A percentile compares a stretch with the other conserved stretches of the same genome.
Evolutionary conservation across 805 yeast genomes (phyloP).

Genomic region (Lachancea fermentati): DNA sequence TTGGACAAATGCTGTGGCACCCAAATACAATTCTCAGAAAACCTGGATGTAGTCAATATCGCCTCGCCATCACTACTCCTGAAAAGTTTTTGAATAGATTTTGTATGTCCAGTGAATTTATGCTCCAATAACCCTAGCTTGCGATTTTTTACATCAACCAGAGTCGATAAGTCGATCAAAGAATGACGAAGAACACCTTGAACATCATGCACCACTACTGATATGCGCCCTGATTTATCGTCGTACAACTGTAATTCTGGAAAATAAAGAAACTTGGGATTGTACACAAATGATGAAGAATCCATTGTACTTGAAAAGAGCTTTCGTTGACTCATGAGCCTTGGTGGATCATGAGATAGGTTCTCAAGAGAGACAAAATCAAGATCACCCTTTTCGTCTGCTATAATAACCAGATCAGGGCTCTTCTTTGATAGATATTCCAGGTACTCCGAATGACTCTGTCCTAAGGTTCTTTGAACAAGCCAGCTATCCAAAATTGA

Average conservation of each 20-base stretch:
- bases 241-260: constrained; percentile 32
- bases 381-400: constrained; percentile 38
- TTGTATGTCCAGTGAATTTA: constrained; percentile 79
- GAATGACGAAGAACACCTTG: constrained; percentile 36
- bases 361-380: constrained; percentile 45
- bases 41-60: constrained; percentile 53
- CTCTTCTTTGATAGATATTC: constrained; percentile 25
- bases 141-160: constrained; percentile 15
- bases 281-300: constrained; percentile 24
- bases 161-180: constrained; percentile 21
- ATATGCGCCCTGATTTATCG: constrained; percentile 27
- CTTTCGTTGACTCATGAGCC: constrained; percentile 39
- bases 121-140: constrained; percentile 36
- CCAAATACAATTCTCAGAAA: constrained; percentile 56
- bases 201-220: constrained; percentile 43
- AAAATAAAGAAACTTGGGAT: constrained; percentile 34
- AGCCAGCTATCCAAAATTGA: constrained; percentile 38
- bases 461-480: constrained; percentile 24
- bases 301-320: constrained; percentile 28
- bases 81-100: constrained; percentile 62
- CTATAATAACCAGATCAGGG: constrained; percentile 40
- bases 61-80: constrained; percentile 65
- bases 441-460: constrained; percentile 17
- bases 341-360: constrained; percentile 51
- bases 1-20: constrained; percentile 33